These are phyloP conservation scores for Neospora caninum DNA, from an alignment of 169 alveolate genomes.

Conservation along the genomic window DNA sequence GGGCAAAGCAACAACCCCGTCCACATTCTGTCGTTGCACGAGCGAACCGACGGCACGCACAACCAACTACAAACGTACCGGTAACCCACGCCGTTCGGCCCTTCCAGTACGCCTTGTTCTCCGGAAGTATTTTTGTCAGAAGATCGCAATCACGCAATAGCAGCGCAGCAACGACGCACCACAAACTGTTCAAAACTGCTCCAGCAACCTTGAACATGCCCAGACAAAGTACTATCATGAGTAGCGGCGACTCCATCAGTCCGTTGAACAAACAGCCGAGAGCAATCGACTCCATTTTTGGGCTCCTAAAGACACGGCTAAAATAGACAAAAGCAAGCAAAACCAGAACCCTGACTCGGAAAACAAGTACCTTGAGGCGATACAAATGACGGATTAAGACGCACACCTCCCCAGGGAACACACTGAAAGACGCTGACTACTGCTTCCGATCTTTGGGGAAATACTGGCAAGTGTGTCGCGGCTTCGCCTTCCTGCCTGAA, in stretches of 20 bases:
- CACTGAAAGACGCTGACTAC: background rate
- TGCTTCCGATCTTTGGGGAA: background rate
- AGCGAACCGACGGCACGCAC: background rate
- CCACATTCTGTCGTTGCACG: background rate
- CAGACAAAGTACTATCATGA: constrained; percentile 6
- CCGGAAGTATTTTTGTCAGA: constrained; percentile 23
- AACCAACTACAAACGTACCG: background rate
- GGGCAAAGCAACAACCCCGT: background rate
- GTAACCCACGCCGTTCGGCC: constrained; percentile 23
- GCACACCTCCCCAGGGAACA: background rate
- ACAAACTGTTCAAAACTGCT: background rate
- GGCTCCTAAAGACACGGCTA: background rate
- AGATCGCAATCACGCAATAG: constrained; percentile 33
- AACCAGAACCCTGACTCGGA: no score
- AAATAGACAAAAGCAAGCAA: no score
- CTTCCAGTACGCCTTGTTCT: constrained; percentile 32
- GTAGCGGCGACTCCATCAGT: constrained; percentile 38
- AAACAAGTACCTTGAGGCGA: background rate
- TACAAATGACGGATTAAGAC: background rate
- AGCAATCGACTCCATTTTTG: background rate
- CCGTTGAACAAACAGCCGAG: constrained; percentile 9
- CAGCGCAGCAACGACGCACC: constrained; percentile 27
- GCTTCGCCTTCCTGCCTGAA: background rate
- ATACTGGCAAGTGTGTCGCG: background rate
- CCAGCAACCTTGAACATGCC: constrained; percentile 22